phyloP scores from a whole-genome alignment of 805 yeast genomes.

The Hanseniaspora guilliermondii region DNA sequence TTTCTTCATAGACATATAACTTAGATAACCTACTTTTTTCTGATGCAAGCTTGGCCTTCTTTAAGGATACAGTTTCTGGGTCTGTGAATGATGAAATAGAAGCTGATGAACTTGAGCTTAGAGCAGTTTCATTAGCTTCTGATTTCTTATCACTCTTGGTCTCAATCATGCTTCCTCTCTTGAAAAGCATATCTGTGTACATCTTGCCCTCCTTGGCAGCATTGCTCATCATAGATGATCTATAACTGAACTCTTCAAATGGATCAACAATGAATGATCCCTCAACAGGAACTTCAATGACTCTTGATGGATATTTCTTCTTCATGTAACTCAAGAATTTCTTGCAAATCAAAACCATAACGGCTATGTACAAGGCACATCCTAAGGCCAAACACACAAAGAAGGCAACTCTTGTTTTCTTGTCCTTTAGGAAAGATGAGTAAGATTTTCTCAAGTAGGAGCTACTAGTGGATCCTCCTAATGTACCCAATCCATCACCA shows the following conservation, averaged over 20 bases:
- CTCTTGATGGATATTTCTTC: constrained; percentile 15
- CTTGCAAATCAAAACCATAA: constrained; percentile 44
- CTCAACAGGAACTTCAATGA: constrained; percentile 18
- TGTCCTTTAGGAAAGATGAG: constrained; percentile 18
- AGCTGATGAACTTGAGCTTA: neutral
- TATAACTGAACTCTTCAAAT: constrained; percentile 13
- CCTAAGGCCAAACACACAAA: constrained; percentile 78
- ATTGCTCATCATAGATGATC: constrained; percentile 10
- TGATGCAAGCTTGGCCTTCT: constrained; percentile 5
- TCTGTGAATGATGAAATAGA: constrained; percentile 3
- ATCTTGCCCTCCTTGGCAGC: constrained; percentile 10
- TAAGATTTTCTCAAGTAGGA: constrained; percentile 16
- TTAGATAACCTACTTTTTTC: constrained; percentile 9
- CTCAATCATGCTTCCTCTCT: constrained; percentile 6
- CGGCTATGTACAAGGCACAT: constrained; percentile 48
- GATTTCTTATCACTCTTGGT: neutral
- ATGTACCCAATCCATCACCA: constrained; percentile 15
- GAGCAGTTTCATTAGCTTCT: neutral
- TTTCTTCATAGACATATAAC: constrained; percentile 14
- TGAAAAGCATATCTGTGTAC: constrained; percentile 12
- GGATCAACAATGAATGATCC: constrained; percentile 12
- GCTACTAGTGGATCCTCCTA: constrained; percentile 3
- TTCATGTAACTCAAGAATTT: constrained; percentile 33
- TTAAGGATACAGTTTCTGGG: neutral
- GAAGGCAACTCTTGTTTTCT: constrained; percentile 53